Base-by-base conservation (phyloP, 768 basidiomycete genomes). In the Leccinum longicurvipes region DNA sequence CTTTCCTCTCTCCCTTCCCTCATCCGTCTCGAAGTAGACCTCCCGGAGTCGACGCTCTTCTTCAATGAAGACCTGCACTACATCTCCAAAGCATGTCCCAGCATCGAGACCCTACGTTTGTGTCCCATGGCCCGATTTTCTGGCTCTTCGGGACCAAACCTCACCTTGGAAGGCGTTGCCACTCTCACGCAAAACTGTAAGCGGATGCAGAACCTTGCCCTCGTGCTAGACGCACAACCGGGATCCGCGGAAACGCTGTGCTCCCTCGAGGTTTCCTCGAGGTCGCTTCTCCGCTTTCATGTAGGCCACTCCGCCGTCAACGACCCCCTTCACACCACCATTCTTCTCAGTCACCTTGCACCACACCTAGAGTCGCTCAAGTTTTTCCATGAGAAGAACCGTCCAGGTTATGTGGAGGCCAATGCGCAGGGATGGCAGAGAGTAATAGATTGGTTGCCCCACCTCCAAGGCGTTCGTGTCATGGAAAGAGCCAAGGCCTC, bases 321-420 rank as follows among this genome's bases (percentile, higher is more conserved):
- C 54, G 86, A 91, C 62, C 80, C 85, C n/a, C 78, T 91, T 54
- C 83, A 84, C 55, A 76, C 82, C 21, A 78, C 87, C 27, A 83
- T 91, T 62, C 78, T 87, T 55, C 77, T 91, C 58, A 91, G 89
- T 70, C 89, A 91, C 68, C 72, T 91, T 51, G 82, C 85, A n/a
- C 88, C 89, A 36, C 74, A 77, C 64, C 75, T 89, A 45, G 87
- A 90, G 65, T 76, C 72, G 25, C 69, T 91, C 50, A 87, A 84
- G 69, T 90, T 82, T 82, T 90, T 89, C 77, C 82, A 86, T 63
- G 87, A 89, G 64, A 86, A 85, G 71, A 89, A 82, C 62, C 78
- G 88, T n/a, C 77, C 81, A 0, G 86, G 86, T 5, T 86, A 78
- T 61, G 75, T 84, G 48, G 89, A 91, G 67, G 74, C 77, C 29